Conservation (phyloP, 345 rosid genomes). For the Syzygium grande region DNA sequence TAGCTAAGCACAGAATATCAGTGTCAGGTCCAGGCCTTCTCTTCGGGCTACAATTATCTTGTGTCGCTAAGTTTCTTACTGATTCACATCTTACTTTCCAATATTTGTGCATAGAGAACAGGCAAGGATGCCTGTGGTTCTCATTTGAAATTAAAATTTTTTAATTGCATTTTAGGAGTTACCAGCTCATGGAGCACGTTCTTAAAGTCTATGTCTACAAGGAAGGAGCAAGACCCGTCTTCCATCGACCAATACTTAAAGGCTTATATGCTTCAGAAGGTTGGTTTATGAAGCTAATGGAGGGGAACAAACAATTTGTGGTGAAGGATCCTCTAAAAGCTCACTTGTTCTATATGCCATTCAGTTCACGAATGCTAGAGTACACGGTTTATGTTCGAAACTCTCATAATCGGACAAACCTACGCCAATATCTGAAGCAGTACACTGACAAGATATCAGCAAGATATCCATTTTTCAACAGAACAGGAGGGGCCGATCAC, state of each 20-base stretch:
- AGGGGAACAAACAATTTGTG: constrained; percentile 53
- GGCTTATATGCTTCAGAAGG: constrained; percentile 98
- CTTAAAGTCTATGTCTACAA: constrained; percentile 75
- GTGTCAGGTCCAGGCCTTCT: background rate
- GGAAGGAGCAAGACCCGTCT: constrained; percentile 84
- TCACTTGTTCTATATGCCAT: constrained; percentile 92
- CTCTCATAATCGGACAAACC: constrained; percentile 82
- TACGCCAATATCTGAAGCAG: constrained; percentile 61
- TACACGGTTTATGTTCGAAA: constrained; percentile 76
- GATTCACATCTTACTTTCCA: background rate
- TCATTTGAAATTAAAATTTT: background rate
- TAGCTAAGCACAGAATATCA: background rate
- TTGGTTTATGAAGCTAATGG: constrained; percentile 99
- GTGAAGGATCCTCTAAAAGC: constrained; percentile 84
- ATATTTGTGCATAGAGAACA: background rate
- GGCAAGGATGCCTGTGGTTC: background rate
- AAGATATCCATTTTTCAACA: constrained; percentile 82
- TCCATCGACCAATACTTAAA: constrained; percentile 82
- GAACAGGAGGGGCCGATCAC: constrained; percentile 94
- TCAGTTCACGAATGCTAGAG: constrained; percentile 89
- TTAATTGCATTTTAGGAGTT: constrained; percentile 56
- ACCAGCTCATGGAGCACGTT: constrained; percentile 78
- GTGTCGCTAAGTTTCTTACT: background rate
- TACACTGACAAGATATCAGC: constrained; percentile 64
- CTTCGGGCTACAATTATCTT: background rate